Conservation (phyloP, 2,329 filamentous ascomycete genomes). For the Epichloe coenophiala region DNA sequence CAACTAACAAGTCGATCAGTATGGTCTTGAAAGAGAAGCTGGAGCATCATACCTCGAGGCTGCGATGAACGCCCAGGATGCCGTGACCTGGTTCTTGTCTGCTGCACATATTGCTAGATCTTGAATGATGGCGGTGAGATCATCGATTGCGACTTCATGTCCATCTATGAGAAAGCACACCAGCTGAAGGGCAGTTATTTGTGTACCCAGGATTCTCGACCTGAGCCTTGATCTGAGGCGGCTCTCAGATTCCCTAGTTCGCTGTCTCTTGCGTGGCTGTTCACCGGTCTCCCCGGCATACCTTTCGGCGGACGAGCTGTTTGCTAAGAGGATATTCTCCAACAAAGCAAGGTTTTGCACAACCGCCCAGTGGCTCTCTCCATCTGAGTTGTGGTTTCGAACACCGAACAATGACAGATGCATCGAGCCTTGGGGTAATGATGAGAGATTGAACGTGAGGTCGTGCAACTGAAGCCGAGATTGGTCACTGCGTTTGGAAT, state of each 20-base stretch:
- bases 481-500: constrained; percentile 55
- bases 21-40: background rate
- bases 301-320: constrained; percentile 10
- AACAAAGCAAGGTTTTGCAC: constrained; percentile 45
- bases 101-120: constrained; percentile 45
- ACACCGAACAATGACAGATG: constrained; percentile 38
- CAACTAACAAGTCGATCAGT: constrained; percentile 19
- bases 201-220: constrained; percentile 28
- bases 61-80: constrained; percentile 77
- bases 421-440: constrained; percentile 30
- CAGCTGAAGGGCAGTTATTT: constrained; percentile 41
- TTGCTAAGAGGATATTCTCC: constrained; percentile 32
- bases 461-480: constrained; percentile 70
- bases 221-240: constrained; percentile 36
- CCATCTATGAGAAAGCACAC: constrained; percentile 42
- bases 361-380: constrained; percentile 47
- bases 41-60: constrained; percentile 51
- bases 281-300: constrained; percentile 20
- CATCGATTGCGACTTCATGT: constrained; percentile 32
- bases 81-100: constrained; percentile 53
- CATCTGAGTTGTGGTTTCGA: constrained; percentile 36
- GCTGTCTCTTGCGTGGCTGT: constrained; percentile 39
- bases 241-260: constrained; percentile 27
- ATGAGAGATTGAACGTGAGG: constrained; percentile 41
- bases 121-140: constrained; percentile 41